Conservation (phyloP, 1,284 basidiomycete genomes). For the Papiliotrema flavescens region DNA sequence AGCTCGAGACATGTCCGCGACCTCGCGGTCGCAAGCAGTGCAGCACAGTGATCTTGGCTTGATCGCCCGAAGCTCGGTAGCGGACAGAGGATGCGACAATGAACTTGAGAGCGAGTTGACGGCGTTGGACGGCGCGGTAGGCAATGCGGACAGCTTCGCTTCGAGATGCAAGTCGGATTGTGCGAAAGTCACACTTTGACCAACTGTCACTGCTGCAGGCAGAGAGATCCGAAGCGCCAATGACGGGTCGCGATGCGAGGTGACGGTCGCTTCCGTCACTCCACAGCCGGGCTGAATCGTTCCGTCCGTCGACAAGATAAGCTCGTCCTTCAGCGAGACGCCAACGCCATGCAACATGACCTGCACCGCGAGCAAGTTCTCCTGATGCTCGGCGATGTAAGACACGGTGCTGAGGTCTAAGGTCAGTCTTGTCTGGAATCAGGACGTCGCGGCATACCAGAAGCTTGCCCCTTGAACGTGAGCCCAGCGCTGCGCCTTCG, state of each 20-base stretch:
- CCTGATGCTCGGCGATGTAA: constrained; percentile 80
- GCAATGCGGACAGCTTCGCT: constrained; percentile 58
- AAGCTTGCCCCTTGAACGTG: constrained; percentile 9
- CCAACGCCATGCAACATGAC: constrained; percentile 55
- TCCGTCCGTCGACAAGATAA: constrained; percentile 35
- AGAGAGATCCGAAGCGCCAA: constrained; percentile 62
- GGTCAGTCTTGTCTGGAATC: not conserved
- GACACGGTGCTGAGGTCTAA: constrained; percentile 18
- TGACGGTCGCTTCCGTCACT: constrained; percentile 57
- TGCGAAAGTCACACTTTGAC: constrained; percentile 59
- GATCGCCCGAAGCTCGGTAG: constrained; percentile 31
- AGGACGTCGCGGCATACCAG: not conserved
- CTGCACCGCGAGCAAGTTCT: constrained; percentile 69
- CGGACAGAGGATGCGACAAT: constrained; percentile 35
- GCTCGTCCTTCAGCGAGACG: constrained; percentile 20
- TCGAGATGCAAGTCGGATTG: constrained; percentile 60
- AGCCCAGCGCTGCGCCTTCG: constrained; percentile 18
- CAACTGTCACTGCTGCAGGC: constrained; percentile 61
- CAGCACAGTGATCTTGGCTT: constrained; percentile 38
- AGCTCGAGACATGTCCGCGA: constrained; percentile 58
- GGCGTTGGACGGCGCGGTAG: constrained; percentile 21
- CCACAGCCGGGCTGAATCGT: constrained; percentile 38
- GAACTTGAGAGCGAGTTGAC: constrained; percentile 21
- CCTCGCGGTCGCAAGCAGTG: constrained; percentile 60
- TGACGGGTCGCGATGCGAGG: constrained; percentile 60